These are phyloP conservation scores for Fusarium pseudonygamai DNA, from an alignment of 2,329 filamentous ascomycete species.

Conservation along the genomic window DNA sequence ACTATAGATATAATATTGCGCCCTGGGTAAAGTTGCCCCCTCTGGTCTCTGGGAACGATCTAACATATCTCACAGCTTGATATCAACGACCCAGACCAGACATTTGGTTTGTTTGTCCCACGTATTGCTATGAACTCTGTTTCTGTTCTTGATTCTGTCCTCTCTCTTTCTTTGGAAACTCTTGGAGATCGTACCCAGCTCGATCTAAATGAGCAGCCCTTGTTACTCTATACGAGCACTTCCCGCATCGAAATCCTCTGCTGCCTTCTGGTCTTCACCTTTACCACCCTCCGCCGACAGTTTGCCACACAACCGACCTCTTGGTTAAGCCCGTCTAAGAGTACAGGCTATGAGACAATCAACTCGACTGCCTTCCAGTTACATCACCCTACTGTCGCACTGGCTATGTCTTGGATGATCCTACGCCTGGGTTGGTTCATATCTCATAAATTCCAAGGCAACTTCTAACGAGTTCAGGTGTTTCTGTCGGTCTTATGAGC, in stretches of 20 bases:
- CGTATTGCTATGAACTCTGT: slow-evolving; percentile 42
- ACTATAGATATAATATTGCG: slow-evolving; percentile 56
- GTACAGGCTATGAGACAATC: slow-evolving; percentile 14
- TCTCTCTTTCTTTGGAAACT: slow-evolving; percentile 38
- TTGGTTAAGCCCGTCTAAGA: slow-evolving; percentile 34
- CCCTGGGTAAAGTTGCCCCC: slow-evolving; percentile 51
- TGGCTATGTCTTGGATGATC: slow-evolving; percentile 39
- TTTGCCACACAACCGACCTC: slow-evolving; percentile 29
- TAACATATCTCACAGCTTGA: slow-evolving; percentile 49
- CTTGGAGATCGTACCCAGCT: slow-evolving; percentile 21
- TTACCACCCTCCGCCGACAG: slow-evolving; percentile 25
- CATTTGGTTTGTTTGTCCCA: slow-evolving; percentile 52
- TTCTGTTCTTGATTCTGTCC: slow-evolving; percentile 40
- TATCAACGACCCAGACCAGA: slow-evolving; percentile 52
- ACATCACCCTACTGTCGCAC: slow-evolving; percentile 19
- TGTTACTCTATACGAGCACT: slow-evolving; percentile 10
- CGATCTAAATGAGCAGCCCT: slow-evolving; percentile 2
- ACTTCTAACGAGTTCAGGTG: slow-evolving; percentile 29
- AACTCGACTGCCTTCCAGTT: slow-evolving; percentile 28
- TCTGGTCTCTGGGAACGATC: not conserved
- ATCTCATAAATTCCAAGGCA: not conserved
- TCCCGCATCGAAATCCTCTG: slow-evolving; percentile 10
- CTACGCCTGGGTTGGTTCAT: slow-evolving; percentile 40
- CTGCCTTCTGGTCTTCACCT: slow-evolving; percentile 19
- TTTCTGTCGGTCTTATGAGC: slow-evolving; percentile 44